phyloP scores from a whole-genome alignment of 768 basidiomycete species.

The Termitomyces sp. region DNA sequence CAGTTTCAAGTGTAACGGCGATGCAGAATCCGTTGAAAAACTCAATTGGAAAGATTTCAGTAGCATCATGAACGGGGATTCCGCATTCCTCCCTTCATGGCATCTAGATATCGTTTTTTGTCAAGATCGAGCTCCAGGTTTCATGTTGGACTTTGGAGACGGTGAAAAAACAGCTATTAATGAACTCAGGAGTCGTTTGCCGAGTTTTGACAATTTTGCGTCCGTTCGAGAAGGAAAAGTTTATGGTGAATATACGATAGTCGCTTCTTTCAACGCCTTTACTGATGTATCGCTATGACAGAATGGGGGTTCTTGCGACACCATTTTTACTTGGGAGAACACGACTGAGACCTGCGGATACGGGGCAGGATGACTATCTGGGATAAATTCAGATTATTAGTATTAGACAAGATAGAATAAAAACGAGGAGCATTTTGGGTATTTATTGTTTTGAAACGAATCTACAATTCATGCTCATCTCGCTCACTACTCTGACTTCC shows the following conservation, averaged over 20 bases:
- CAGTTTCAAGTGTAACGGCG: background rate
- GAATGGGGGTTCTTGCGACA: background rate
- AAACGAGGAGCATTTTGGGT: background rate
- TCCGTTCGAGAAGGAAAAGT: background rate
- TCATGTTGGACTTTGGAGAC: background rate
- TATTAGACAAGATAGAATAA: background rate
- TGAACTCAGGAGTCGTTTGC: background rate
- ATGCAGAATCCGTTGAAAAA: background rate
- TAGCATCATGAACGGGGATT: background rate
- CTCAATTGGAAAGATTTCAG: background rate
- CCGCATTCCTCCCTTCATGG: background rate
- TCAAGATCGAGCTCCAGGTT: background rate
- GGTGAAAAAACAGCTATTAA: background rate
- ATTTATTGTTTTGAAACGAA: conserved; percentile 3
- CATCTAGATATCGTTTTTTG: background rate
- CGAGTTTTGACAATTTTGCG: background rate
- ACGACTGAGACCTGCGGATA: background rate
- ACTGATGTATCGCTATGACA: background rate
- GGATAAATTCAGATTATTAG: background rate
- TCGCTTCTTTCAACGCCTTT: background rate
- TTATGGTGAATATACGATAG: background rate
- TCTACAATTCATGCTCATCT: conserved; percentile 53
- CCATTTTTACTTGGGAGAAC: background rate
- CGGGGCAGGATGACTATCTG: background rate
- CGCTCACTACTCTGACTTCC: conserved; percentile 50